Evolutionary conservation across 2,329 filamentous ascomycete species (phyloP).

Genomic region (Aspergillus quadricinctus): DNA sequence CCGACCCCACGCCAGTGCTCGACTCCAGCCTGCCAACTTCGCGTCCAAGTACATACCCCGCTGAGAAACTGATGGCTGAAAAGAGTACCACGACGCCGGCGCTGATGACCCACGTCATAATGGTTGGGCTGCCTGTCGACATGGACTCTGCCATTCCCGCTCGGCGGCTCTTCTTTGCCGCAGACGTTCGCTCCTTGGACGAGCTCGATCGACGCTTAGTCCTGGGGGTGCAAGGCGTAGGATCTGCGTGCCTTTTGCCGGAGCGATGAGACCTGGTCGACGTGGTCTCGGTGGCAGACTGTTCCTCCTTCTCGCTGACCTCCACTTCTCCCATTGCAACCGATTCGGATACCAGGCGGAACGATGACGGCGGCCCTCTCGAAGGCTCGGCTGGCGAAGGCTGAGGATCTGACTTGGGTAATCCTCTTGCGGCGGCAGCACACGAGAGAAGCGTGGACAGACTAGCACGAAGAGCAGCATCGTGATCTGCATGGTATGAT

Average conservation of each 20-base stretch:
- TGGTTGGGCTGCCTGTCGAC: conserved; percentile 50
- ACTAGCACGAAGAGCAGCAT: conserved; percentile 85
- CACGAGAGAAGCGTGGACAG: conserved; percentile 95
- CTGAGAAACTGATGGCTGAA: conserved; percentile 61
- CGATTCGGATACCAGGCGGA: conserved; percentile 59
- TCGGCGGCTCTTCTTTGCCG: conserved; percentile 33
- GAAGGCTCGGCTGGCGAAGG: conserved; percentile 23
- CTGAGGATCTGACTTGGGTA: conserved; percentile 57
- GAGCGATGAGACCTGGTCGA: conserved; percentile 16
- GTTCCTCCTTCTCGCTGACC: conserved; percentile 20
- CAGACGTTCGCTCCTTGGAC: conserved; percentile 38
- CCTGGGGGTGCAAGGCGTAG: conserved; percentile 12
- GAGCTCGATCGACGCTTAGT: conserved; percentile 31
- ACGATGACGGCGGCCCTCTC: conserved; percentile 45
- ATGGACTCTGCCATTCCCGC: conserved; percentile 26
- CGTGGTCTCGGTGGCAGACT: conserved; percentile 18
- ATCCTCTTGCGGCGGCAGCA: conserved; percentile 78
- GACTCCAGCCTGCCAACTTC: conserved; percentile 55
- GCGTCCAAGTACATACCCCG: conserved; percentile 58
- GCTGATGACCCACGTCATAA: conserved; percentile 63
- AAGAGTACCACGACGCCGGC: conserved; percentile 62
- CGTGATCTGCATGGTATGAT: conserved; percentile 78
- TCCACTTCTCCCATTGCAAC: conserved; percentile 48
- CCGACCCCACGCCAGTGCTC: conserved; percentile 22
- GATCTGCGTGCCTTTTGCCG: conserved; percentile 17